Evolutionary conservation across 805 yeast species (phyloP), one percentile per base, ranked within the genome.

Genomic region (Candida tallmaniae): DNA sequence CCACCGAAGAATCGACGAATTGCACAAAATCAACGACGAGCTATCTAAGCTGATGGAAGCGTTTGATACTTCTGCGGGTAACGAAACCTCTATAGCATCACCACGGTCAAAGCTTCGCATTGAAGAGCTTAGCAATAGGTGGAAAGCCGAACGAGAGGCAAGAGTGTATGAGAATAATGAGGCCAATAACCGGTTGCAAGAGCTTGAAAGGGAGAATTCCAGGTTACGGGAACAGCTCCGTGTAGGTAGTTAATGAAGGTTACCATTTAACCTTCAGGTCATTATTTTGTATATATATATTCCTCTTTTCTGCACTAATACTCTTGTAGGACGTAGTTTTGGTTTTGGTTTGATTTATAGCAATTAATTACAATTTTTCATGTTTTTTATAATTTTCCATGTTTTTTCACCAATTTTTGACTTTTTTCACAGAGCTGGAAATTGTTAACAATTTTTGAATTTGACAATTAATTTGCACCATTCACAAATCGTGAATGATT

Each of bases 81-180:
- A 31, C 20, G 49, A 46, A 6, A 25, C 27, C 2, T 15, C 39
- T 2, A 28, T 29, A 14, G 24, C 39, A 13, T 36, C 43, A 7
- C 41, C 41, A 4, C 32, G 40, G 9, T 31, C 40, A 2, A 65
- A 62, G 36, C 45, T 78, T 29, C 62, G 87, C 35, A 60, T 81
- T 11, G 79, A 76, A 16, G 87, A 80, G 44, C 52, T 83, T 27
- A 74, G 76, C 26, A 74, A 65, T 41, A 66, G 80, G 47, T 80
- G 85, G 81, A 77, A 78, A 46, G 67, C 78, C 5, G 89, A 83
- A 42, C 63, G 87, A 40, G 93, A 83, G 52, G 73, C 83, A 13
- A 58, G 88, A 20, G 73, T 73, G 14, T 65, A 77, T 36, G 89
- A 83, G 44, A 66, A 68, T 34, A 67, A 67, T 23, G 79, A 80